phyloP scores from a whole-genome alignment of 2,329 filamentous ascomycete genomes.

The Clonostachys rhizophaga region DNA sequence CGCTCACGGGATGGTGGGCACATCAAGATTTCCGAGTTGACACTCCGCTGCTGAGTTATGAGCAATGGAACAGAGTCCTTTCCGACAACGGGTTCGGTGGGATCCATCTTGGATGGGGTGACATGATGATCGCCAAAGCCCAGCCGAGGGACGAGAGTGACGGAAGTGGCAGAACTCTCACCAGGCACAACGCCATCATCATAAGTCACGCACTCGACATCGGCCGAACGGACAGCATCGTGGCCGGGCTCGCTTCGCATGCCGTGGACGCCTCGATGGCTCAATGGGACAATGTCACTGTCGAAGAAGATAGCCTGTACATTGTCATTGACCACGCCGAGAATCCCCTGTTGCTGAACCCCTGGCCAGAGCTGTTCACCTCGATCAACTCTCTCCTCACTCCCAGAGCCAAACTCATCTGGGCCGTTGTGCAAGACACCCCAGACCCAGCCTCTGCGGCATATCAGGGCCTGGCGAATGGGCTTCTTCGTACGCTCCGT shows the following conservation, averaged over 20 bases:
- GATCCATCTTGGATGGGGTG: neutral
- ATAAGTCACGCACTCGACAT: neutral
- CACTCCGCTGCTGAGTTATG: too few species aligned
- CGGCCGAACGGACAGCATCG: neutral
- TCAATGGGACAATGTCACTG: too few species aligned
- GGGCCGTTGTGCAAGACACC: too few species aligned
- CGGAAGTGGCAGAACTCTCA: too few species aligned
- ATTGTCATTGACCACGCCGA: neutral
- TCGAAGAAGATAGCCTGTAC: neutral
- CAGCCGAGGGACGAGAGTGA: neutral
- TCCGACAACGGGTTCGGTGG: neutral
- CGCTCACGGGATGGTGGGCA: slow-evolving; percentile 21
- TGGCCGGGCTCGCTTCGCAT: neutral
- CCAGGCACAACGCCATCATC: neutral
- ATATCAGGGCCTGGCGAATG: too few species aligned
- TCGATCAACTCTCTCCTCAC: too few species aligned
- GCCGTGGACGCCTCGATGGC: neutral
- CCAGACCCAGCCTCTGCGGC: too few species aligned
- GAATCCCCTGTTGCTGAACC: too few species aligned
- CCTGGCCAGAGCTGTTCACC: too few species aligned
- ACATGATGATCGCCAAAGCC: neutral
- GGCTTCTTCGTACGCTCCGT: too few species aligned
- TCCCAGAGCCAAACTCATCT: too few species aligned
- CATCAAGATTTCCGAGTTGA: neutral
- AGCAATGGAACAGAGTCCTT: too few species aligned